Percentiles rank a stretch among this genome's conserved stretches.
These are phyloP conservation scores for Eutrema yunnanense DNA, from an alignment of 345 rosid species.

Conservation along the genomic window DNA sequence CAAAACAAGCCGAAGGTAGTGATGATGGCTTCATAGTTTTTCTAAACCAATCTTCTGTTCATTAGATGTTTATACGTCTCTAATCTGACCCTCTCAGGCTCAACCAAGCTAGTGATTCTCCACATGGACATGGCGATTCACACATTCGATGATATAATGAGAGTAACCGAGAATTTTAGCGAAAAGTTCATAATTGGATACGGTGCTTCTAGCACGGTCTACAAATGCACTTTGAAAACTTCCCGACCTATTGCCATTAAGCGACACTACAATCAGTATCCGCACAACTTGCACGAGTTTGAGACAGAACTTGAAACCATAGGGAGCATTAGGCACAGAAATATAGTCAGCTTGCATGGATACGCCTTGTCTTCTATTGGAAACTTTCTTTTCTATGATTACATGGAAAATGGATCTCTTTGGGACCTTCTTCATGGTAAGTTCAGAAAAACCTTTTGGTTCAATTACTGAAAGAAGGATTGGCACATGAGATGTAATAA, in stretches of 20 bases:
- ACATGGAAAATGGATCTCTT: slow-evolving; percentile 91
- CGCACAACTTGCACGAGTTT: slow-evolving; percentile 61
- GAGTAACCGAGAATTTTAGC: slow-evolving; percentile 70
- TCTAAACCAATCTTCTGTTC: background rate
- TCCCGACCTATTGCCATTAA: slow-evolving; percentile 92
- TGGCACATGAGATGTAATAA: background rate
- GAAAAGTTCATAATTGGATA: slow-evolving; percentile 74
- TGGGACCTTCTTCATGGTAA: slow-evolving; percentile 97
- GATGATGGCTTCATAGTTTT: background rate
- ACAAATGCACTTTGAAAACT: slow-evolving; percentile 67
- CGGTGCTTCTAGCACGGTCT: slow-evolving; percentile 92
- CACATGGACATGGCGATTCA: slow-evolving; percentile 96
- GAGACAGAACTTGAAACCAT: slow-evolving; percentile 93
- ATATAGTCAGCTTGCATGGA: slow-evolving; percentile 85
- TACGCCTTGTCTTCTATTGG: slow-evolving; percentile 73
- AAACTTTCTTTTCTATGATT: slow-evolving; percentile 93
- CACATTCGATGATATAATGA: slow-evolving; percentile 81
- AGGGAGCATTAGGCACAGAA: slow-evolving; percentile 90
- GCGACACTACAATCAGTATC: slow-evolving; percentile 67
- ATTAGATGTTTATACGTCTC: background rate
- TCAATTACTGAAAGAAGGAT: background rate
- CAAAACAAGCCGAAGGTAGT: slow-evolving; percentile 40
- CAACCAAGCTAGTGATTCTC: slow-evolving; percentile 84
- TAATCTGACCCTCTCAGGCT: slow-evolving; percentile 32
- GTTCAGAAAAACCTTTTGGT: background rate